Conservation (phyloP, 2,329 filamentous ascomycete species). For the Fusarium sulawesiense region DNA sequence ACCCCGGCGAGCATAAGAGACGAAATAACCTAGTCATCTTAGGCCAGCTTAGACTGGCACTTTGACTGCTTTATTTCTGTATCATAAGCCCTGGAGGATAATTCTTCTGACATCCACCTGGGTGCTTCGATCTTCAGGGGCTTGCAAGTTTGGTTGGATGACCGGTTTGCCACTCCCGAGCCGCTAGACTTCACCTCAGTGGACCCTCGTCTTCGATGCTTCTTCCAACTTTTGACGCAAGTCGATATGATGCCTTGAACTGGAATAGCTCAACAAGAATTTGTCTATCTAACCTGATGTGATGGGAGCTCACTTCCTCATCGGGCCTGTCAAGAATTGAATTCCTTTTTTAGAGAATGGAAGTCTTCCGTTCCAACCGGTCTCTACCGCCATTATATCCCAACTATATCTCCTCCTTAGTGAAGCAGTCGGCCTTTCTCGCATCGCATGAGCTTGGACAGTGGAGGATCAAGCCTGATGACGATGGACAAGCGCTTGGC, state of each 20-base stretch:
- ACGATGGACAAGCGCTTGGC: conserved; percentile 26
- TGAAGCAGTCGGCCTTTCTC: conserved; percentile 1
- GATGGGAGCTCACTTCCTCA: background rate
- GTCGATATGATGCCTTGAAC: background rate
- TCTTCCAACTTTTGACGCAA: background rate
- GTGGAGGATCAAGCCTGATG: conserved; percentile 1
- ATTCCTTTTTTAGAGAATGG: background rate
- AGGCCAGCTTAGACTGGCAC: no score
- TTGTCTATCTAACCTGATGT: background rate
- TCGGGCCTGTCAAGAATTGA: background rate
- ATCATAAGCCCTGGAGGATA: no score
- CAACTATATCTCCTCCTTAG: background rate
- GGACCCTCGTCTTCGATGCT: background rate
- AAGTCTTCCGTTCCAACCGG: background rate
- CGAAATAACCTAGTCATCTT: no score
- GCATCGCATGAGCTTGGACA: background rate
- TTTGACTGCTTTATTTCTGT: no score
- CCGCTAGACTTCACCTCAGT: conserved; percentile 18
- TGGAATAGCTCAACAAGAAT: background rate
- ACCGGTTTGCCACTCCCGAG: conserved; percentile 33
- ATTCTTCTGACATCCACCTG: no score
- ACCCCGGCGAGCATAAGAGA: no score
- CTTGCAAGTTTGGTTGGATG: background rate
- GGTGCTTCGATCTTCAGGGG: conserved; percentile 32
- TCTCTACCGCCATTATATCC: no score